These are phyloP conservation scores for Ramularia collo-cygni DNA, from an alignment of 2,329 filamentous ascomycete species.

Conservation along the genomic window DNA sequence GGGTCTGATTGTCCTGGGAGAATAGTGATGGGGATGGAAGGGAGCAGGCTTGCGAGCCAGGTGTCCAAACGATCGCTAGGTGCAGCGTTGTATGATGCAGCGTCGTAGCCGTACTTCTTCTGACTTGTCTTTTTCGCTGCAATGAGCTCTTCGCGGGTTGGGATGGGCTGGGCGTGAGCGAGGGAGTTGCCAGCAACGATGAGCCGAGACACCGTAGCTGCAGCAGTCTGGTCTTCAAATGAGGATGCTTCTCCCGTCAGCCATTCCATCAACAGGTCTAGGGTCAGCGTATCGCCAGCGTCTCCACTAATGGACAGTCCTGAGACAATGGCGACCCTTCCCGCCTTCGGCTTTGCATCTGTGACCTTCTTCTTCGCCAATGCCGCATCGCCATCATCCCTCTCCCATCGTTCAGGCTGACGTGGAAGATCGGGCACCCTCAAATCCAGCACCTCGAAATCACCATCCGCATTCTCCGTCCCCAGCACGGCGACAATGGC, in stretches of 20 bases:
- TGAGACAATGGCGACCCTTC: conserved; percentile 82
- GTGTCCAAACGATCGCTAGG: conserved; percentile 78
- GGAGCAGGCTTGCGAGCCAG: conserved; percentile 73
- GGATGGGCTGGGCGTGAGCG: conserved; percentile 41
- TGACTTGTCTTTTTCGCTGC: conserved; percentile 41
- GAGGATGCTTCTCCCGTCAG: conserved; percentile 74
- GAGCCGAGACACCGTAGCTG: conserved; percentile 69
- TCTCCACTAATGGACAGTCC: conserved; percentile 76
- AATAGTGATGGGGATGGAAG: conserved; percentile 79
- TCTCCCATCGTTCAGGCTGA: conserved; percentile 72
- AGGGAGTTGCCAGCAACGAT: conserved; percentile 92
- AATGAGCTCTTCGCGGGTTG: conserved; percentile 40
- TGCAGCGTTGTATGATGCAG: conserved; percentile 75
- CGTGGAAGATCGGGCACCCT: conserved; percentile 79
- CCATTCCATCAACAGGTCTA: conserved; percentile 77
- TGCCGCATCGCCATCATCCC: too few species aligned
- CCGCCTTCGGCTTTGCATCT: conserved; percentile 41
- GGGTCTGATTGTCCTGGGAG: conserved; percentile 80
- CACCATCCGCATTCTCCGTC: conserved; percentile 84
- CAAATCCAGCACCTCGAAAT: conserved; percentile 86
- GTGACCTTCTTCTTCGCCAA: conserved; percentile 46
- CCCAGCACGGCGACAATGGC: conserved; percentile 92
- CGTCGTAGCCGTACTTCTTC: conserved; percentile 94
- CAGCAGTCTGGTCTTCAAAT: conserved; percentile 50
- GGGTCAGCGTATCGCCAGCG: conserved; percentile 64